Conservation (phyloP, 192 early-diverging fungal genomes). For the Funneliformis geosporum region DNA sequence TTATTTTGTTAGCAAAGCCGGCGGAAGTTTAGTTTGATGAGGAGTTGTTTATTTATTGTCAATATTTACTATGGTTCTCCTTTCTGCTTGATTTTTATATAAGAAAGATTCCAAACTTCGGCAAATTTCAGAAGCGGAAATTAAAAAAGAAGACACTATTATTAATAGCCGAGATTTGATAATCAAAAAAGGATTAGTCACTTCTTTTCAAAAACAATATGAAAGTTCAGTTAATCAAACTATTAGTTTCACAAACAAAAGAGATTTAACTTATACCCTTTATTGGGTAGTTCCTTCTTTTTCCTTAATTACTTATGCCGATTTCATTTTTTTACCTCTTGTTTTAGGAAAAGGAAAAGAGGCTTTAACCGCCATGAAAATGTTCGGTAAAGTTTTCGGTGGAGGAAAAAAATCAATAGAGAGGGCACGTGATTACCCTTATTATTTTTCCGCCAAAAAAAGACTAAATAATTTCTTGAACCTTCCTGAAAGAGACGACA, state of each 20-base stretch:
- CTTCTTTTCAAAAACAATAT: not conserved
- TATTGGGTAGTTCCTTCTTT: constrained; percentile 13
- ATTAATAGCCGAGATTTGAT: constrained; percentile 4
- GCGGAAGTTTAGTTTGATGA: not conserved
- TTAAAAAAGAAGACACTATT: not conserved
- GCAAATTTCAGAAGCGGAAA: not conserved
- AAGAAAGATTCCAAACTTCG: not conserved
- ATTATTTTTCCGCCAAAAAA: not conserved
- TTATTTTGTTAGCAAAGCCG: not conserved
- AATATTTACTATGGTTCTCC: not conserved
- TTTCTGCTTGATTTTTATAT: not conserved
- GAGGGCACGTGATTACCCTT: not conserved
- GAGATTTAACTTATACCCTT: not conserved
- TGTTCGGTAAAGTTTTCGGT: not conserved
- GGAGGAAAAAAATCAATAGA: constrained; percentile 4
- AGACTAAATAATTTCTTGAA: not conserved
- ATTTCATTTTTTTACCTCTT: constrained; percentile 12
- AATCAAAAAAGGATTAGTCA: not conserved
- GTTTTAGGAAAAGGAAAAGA: not conserved
- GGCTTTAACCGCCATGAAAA: not conserved
- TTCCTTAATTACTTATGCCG: not conserved
- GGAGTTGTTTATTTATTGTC: not conserved
- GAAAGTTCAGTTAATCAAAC: not conserved
- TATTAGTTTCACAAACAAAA: not conserved
- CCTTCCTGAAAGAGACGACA: not conserved